These are phyloP conservation scores for Pulicaria dysenterica DNA, from an alignment of 129 eudicot species.

Conservation along the genomic window DNA sequence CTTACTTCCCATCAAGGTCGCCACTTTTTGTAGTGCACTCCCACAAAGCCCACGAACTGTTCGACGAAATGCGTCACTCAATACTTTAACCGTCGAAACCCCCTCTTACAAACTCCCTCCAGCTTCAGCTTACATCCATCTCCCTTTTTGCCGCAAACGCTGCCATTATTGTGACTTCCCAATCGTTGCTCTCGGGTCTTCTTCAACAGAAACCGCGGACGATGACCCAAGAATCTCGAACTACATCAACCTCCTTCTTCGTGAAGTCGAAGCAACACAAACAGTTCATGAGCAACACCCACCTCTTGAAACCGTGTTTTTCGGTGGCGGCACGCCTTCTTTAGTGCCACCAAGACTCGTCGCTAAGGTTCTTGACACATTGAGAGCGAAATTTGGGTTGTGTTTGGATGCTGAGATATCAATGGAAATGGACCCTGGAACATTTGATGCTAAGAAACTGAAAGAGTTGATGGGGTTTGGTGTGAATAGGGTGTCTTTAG, in stretches of 20 bases:
- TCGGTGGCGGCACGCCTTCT: slow-evolving; percentile 99
- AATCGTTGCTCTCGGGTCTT: slow-evolving; percentile 76
- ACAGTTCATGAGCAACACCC: slow-evolving; percentile 41
- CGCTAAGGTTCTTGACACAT: slow-evolving; percentile 53
- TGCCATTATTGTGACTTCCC: slow-evolving; percentile 98
- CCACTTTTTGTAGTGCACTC: slow-evolving; percentile 18
- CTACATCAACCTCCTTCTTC: slow-evolving; percentile 57
- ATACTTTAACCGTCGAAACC: slow-evolving; percentile 23
- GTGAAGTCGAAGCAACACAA: slow-evolving; percentile 71
- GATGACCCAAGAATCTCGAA: slow-evolving; percentile 68
- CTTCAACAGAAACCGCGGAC: slow-evolving; percentile 41
- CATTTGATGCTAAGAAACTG: slow-evolving; percentile 67
- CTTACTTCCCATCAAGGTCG: background rate
- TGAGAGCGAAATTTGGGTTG: slow-evolving; percentile 66
- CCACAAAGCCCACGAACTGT: slow-evolving; percentile 59
- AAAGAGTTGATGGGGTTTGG: slow-evolving; percentile 72
- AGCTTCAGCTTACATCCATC: slow-evolving; percentile 87
- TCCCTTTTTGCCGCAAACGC: slow-evolving; percentile 97
- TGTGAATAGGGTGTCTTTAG: slow-evolving; percentile 94
- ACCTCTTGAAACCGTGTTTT: slow-evolving; percentile 82
- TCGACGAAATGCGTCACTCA: slow-evolving; percentile 74
- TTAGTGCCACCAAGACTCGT: slow-evolving; percentile 87
- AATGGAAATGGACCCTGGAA: slow-evolving; percentile 99
- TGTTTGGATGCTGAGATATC: slow-evolving; percentile 77
- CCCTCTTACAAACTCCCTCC: slow-evolving; percentile 60